Percentiles rank a stretch among this genome's conserved stretches.
Evolutionary conservation across 1,284 basidiomycete species (phyloP).

Genomic region (Porodaedalea pini): DNA sequence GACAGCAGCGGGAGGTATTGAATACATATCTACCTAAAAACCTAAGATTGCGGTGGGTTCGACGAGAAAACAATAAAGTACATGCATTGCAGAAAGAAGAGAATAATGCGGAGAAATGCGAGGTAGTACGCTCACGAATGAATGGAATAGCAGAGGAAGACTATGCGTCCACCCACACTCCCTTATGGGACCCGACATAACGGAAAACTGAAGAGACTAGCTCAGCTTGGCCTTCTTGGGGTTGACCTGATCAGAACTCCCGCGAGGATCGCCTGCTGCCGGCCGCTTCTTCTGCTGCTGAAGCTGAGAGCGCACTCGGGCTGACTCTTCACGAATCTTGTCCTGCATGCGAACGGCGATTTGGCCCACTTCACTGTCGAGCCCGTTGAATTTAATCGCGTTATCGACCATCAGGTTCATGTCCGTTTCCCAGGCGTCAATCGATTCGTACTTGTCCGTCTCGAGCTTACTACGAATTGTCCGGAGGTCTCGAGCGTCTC

Average conservation of each 20-base stretch:
- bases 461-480: conserved; percentile 84
- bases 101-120: not conserved
- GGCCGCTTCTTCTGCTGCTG: conserved; percentile 18
- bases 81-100: not conserved
- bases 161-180: not conserved
- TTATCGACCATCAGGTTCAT: conserved; percentile 83
- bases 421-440: conserved; percentile 79
- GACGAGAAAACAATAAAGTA: not conserved
- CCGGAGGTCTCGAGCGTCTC: conserved; percentile 84
- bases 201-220: not conserved
- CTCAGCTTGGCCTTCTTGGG: conserved; percentile 16
- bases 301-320: not conserved
- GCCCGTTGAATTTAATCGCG: conserved; percentile 82
- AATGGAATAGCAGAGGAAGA: not conserved
- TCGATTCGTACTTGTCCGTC: conserved; percentile 73
- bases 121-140: not conserved
- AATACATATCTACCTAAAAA: no score
- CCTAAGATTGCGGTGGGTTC: not conserved
- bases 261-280: conserved; percentile 5
- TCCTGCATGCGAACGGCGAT: conserved; percentile 36
- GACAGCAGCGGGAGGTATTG: no score
- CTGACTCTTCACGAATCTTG: conserved; percentile 13
- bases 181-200: not conserved
- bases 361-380: conserved; percentile 70
- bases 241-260: conserved; percentile 4